Evolutionary conservation across 371 early-diverging fungal species (phyloP), one percentile per base, ranked within the genome.

Genomic region (Mortierella sp.): DNA sequence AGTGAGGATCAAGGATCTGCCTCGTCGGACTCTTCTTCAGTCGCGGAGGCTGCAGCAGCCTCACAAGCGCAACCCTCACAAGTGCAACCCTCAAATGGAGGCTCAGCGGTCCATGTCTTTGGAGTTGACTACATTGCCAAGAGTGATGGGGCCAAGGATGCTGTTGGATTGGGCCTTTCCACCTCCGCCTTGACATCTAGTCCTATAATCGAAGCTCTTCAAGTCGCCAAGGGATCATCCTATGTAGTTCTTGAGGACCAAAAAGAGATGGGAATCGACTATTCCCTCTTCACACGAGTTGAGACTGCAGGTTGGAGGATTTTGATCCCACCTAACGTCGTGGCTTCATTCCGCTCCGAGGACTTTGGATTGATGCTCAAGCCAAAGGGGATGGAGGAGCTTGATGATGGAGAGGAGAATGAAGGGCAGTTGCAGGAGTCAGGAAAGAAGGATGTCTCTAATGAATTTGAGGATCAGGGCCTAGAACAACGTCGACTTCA

Each of bases 241-340:
- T 73, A 68, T 59, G 68, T 58, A 1, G 18, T 45, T 1, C 35
- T 68, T 5, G 74, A 73, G 45, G 74, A 73, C 32, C 74, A 73
- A n/a, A 73, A 73, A 51, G 67, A 67, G 49, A 55, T 73, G 40
- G 74, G 74, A 1, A 59, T 69, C 22, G 75, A 75, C 24, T 75
- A 75, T 35, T 75, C 75, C 1, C 35, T 61, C 24, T 75, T 75
- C 39, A 75, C 75, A n/a, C 51, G 75, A 14, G 75, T 75, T 35
- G 75, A 75, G 35, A 75, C 75, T 3, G 75, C 75, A 24, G 66
- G 70, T 4, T 75, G 75, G 75, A 58, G 75, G 49, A 75, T 75
- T n/a, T 54, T 75, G 66, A 75, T 75, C 57, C 75, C 75, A 8
- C 75, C 75, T 2, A 69, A 75, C 11, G 75, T 75, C n/a, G 61